Evolutionary conservation across 495 filamentous ascomycete species (phyloP), one percentile per base, ranked within the genome.

Genomic region (Daldinia grandis): DNA sequence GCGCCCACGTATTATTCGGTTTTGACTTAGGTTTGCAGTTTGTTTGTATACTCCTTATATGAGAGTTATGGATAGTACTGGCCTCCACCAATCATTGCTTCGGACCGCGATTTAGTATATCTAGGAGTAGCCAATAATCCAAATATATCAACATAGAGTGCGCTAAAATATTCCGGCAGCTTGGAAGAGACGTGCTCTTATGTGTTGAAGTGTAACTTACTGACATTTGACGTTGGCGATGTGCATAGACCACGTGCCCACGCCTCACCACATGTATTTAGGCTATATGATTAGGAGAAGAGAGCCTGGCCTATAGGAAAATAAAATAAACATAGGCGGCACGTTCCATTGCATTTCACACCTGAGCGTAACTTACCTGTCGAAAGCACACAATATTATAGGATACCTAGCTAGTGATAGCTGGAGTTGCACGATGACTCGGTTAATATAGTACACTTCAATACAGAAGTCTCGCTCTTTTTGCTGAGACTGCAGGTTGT

Each of bases 401-500:
- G 17, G 15, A 47, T 47, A 8, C 5, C 42, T 47, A 47, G 42
- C 12, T 24, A 31, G 38, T 3, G 56, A 35, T 8, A 60, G 35
- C 25, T 27, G 47, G 44, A 47, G n/a, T 15, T 58, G 31, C 38
- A 37, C 27, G 42, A 47, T 17, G 42, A 19, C 58, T 62, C 28
- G 19, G 33, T 62, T 33, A 19, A 66, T 73, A 72, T 75, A 25
- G 61, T 77, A 77, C 75, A 77, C 25, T 55, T 64, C 50, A 61
- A 76, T 72, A 69, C 62, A 68, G 30, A 69, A 60, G 73, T 59
- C 69, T 71, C 51, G 70, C 42, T 68, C 58, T 56, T 37, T 44
- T 60, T 14, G 62, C 60, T 55, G 53, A 64, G 58, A 68, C 33
- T 62, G 55, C 57, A 73, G 47, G 47, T 72, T 62, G 62, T 76